These are phyloP conservation scores for Oryza glumipatula DNA, from an alignment of 176 grass and related monocot genomes.

Conservation along the genomic window DNA sequence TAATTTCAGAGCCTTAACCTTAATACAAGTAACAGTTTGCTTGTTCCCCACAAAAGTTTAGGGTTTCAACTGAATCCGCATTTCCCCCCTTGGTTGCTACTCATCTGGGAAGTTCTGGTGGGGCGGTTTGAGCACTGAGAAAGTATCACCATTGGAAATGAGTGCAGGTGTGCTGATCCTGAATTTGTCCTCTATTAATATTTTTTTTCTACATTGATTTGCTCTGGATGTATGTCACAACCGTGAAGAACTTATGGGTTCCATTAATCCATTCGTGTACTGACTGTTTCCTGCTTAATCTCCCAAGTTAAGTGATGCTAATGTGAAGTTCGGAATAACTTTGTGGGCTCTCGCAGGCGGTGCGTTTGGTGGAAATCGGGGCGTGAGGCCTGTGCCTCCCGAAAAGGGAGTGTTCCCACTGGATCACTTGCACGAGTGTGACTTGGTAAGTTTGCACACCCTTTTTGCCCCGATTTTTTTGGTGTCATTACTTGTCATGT, in stretches of 20 bases:
- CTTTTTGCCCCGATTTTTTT: not conserved
- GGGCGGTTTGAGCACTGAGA: not conserved
- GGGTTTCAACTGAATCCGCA: no score
- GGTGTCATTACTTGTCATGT: not conserved
- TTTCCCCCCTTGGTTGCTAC: not conserved
- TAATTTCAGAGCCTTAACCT: no score
- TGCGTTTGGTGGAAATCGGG: slow-evolving; percentile 89
- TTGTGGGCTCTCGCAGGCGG: slow-evolving; percentile 59
- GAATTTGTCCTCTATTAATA: not conserved
- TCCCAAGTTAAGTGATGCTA: not conserved
- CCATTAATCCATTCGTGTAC: not conserved
- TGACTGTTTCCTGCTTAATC: not conserved
- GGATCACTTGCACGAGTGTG: slow-evolving; percentile 88
- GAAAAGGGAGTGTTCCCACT: slow-evolving; percentile 96
- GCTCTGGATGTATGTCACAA: not conserved
- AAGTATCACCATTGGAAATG: slow-evolving; percentile 25
- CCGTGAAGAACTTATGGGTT: not conserved
- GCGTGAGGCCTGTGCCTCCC: slow-evolving; percentile 79
- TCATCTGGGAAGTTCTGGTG: not conserved
- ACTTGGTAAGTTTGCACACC: slow-evolving; percentile 53
- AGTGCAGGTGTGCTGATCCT: slow-evolving; percentile 41
- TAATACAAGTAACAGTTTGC: no score
- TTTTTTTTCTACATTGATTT: not conserved
- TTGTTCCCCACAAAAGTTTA: no score
- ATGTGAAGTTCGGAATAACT: slow-evolving; percentile 10